Percentiles rank a stretch among this genome's conserved stretches.
These are phyloP conservation scores for Metarhizium rileyi DNA, from an alignment of 2,329 filamentous ascomycete genomes.

Conservation along the genomic window DNA sequence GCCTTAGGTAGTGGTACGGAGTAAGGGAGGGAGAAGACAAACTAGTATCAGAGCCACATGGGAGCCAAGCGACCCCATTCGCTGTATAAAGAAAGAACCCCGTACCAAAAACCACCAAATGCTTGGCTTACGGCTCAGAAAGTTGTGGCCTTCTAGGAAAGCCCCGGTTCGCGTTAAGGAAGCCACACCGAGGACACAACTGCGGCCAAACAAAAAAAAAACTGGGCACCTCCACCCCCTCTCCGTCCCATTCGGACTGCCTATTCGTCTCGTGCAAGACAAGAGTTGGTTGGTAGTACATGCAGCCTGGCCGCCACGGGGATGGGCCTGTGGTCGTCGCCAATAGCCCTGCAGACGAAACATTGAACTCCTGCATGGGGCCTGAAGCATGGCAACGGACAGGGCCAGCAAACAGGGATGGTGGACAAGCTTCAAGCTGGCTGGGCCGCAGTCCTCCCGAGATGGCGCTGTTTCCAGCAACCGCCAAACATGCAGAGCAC, in stretches of 20 bases:
- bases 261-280: slow-evolving; percentile 5
- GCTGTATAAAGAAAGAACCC: too few relatives aligned
- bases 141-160: neutral
- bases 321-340: neutral
- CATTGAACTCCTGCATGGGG: slow-evolving; percentile 1
- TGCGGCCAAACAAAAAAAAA: too few relatives aligned
- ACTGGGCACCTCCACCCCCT: too few relatives aligned
- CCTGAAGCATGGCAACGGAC: neutral
- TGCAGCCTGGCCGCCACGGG: too few relatives aligned
- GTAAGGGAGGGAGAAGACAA: too few relatives aligned
- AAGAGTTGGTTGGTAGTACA: too few relatives aligned
- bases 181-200: too few relatives aligned
- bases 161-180: neutral
- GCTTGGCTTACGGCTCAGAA: neutral
- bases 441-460: slow-evolving; percentile 12
- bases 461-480: slow-evolving; percentile 8
- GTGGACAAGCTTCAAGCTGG: slow-evolving; percentile 5
- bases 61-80: neutral
- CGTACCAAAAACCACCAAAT: neutral
- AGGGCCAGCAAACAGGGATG: slow-evolving; percentile 1
- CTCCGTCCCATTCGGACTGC: neutral
- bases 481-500: neutral
- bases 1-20: neutral
- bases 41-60: neutral
- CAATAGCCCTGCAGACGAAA: neutral